Base-by-base conservation (phyloP, 345 rosid genomes). In the Linum tenue region DNA sequence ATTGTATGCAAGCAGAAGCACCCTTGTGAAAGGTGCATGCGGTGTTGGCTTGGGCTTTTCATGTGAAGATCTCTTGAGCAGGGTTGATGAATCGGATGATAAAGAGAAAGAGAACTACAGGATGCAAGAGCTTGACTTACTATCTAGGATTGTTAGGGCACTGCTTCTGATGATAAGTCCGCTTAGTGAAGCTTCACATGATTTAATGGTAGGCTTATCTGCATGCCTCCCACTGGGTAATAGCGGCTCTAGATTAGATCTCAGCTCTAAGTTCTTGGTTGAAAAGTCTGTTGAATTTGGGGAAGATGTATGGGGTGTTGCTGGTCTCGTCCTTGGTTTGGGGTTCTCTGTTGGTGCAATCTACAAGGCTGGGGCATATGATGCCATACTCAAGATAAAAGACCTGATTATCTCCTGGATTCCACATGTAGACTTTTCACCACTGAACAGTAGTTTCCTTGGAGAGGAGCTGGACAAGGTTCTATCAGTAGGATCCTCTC, bases 221-320 rank as follows among this genome's bases (percentile, higher is more conserved):
- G 72, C 70, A 40, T 50, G 71, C 66, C 81, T 85, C 59, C 79
- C 89, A 39, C 70, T 44, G 53, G 76, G 63, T 37, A 67, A 64
- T 61, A 67, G 64, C 69, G 82, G 73, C 67, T 64, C 22, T 15
- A 73, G 67, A 59, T 64, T 51, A 39, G 65, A 77, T 72, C 55
- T 68, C 59, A 64, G 62, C 78, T 66, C 85, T 66, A 81, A 79
- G 43, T 64, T 64, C 59, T 76, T 71, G 64, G 72, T 64, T 70
- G 86, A 77, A 64, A 74, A 77, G 69, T 69, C 68, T 76, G 83
- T 80, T 73, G 82, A 82, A 41, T 69, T 84, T 72, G 95, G 84
- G 79, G 89, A 89, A 79, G 96, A 92, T 80, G 74, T 75, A 56
- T 92, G 97, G 97, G 98, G 98, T 68, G 82, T 87, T 71, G 81